Percentiles rank a stretch among this genome's conserved stretches.
phyloP scores from a whole-genome alignment of 345 rosid genomes.

The Brassica juncea region DNA sequence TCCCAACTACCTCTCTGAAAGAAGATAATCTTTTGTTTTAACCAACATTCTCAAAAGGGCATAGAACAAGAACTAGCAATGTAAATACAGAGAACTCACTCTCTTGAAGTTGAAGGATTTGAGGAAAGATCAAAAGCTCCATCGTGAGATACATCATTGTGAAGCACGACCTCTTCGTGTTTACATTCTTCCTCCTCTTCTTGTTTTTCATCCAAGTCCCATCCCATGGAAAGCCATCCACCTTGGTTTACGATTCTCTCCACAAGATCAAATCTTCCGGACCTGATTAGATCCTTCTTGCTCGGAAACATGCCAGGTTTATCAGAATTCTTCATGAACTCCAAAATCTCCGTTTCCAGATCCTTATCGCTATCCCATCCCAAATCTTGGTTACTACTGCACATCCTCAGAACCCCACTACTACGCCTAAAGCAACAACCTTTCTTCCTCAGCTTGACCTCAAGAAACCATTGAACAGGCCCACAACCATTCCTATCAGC shows the following conservation, averaged over 20 bases:
- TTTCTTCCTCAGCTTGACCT: conserved; percentile 37
- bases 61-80: neutral
- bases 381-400: conserved; percentile 38
- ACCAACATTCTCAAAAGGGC: conserved; percentile 7
- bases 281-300: conserved; percentile 60
- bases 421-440: conserved; percentile 39
- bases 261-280: conserved; percentile 78
- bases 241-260: conserved; percentile 61
- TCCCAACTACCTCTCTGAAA: conserved; percentile 53
- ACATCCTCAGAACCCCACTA: conserved; percentile 49
- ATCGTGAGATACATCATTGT: too few relatives aligned
- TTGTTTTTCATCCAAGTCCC: conserved; percentile 62
- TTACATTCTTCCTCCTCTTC: conserved; percentile 20
- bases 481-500: conserved; percentile 28
- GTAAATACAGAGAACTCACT: conserved; percentile 24
- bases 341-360: conserved; percentile 78
- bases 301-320: conserved; percentile 67
- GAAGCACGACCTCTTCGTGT: neutral
- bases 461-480: conserved; percentile 41
- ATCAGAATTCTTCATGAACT: conserved; percentile 71
- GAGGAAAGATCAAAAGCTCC: conserved; percentile 36
- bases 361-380: conserved; percentile 52
- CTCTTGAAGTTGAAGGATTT: conserved; percentile 15
- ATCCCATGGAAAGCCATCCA: conserved; percentile 90
- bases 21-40: conserved; percentile 14